Evolutionary conservation across 1,284 basidiomycete species (phyloP).

Genomic region (Wallemia hederae): DNA sequence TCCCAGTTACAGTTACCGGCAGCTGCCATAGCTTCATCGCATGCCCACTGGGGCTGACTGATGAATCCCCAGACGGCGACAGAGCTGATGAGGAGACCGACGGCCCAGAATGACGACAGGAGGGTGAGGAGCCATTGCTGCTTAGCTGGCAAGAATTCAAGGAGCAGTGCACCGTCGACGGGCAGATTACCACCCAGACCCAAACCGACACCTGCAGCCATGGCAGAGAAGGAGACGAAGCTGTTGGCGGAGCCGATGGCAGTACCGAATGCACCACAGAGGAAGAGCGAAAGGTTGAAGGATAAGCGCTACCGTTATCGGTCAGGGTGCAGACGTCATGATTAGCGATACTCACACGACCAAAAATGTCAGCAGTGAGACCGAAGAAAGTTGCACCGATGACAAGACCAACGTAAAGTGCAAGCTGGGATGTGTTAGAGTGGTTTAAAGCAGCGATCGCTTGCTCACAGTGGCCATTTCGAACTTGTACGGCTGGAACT

Average conservation of each 20-base stretch:
- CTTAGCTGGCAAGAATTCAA: conserved; percentile 26
- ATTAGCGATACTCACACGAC: conserved; percentile 8
- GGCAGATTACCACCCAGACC: conserved; percentile 26
- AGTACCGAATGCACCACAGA: conserved; percentile 29
- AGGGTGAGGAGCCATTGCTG: conserved; percentile 33
- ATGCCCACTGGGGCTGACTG: neutral
- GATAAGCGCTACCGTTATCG: conserved; percentile 24
- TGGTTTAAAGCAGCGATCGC: too few relatives aligned
- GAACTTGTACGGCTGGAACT: conserved; percentile 9
- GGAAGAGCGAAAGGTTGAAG: conserved; percentile 30
- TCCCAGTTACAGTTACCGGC: neutral
- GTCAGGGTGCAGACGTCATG: neutral
- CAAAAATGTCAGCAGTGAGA: conserved; percentile 16
- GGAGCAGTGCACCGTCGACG: conserved; percentile 27
- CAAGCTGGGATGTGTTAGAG: conserved; percentile 12
- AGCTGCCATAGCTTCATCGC: neutral
- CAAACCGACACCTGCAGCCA: conserved; percentile 27
- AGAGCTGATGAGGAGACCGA: conserved; percentile 23
- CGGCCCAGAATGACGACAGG: conserved; percentile 34
- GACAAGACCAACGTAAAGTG: conserved; percentile 29
- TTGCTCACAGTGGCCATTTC: conserved; percentile 8
- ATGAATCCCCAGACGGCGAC: neutral
- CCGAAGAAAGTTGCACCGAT: conserved; percentile 28
- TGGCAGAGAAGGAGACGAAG: conserved; percentile 23
- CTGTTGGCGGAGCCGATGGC: conserved; percentile 26